Evolutionary conservation across 179 eudicot genomes (phyloP), one percentile per base, ranked within the genome.

Genomic region (Heliamphora pulchella): DNA sequence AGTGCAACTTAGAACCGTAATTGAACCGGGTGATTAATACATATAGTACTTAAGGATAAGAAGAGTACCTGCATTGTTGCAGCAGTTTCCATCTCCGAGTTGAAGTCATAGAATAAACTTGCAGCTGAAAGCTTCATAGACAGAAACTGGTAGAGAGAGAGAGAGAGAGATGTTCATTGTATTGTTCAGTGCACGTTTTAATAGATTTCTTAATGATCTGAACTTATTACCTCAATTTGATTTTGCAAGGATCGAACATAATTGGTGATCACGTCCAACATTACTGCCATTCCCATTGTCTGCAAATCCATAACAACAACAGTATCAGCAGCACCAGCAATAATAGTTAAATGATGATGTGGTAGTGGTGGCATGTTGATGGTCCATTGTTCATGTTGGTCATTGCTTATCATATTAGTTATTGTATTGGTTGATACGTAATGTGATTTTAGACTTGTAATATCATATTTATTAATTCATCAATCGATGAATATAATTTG

Each of bases 281-380:
- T 91, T 53, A 89, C 97, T 13, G 98, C 97, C 98, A 94, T 93
- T 82, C 97, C 98, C 97, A 94, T 91, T 15, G 98, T 89, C 98
- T 94, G 86, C 86, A 82, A 53, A 71, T 76, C 22, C 57, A 61
- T 61, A 44, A 66, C 8, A 20, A 76, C n/a, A 13, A 9, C 77
- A 63, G 7, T 4, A 47, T 18, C 39, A 31, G 7, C 1, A 66
- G 53, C 5, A 54, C 8, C 13, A 8, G 39, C 20, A 15, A 20
- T 9, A 7, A 54, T 55, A 7, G 1, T 0, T 15, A 15, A 22
- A 41, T 47, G 4, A 10, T 59, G 5, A 66, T 39, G 3, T 6
- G 31, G 31, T 31, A 31, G 31, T 31, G 31, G 31, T 31, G 31
- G 31, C 31, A 31, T 31, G 31, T 31, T 31, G 31, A 31, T 31